Percentiles rank a stretch among this genome's conserved stretches.
These are phyloP conservation scores for Cornus florida DNA, from an alignment of 148 eudicot species.

Conservation along the genomic window DNA sequence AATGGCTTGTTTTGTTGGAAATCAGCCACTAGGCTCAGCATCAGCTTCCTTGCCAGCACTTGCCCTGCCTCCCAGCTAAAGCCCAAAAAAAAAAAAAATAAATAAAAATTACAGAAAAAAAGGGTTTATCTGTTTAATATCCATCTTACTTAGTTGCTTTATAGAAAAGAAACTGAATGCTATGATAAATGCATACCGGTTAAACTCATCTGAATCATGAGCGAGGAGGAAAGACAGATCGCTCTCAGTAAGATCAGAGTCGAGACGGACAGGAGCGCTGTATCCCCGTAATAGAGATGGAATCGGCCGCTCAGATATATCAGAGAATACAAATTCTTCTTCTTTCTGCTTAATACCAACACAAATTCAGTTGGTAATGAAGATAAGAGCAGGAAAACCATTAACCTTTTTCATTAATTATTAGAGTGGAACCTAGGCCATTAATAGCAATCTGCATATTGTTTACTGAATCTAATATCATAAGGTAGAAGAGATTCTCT, in stretches of 20 bases:
- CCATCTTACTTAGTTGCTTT: neutral
- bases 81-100: neutral
- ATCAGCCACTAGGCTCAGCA: constrained; percentile 82
- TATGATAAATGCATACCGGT: constrained; percentile 53
- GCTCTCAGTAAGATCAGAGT: constrained; percentile 77
- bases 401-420: neutral
- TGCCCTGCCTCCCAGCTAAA: constrained; percentile 98
- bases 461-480: too few relatives aligned
- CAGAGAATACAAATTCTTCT: constrained; percentile 85
- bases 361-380: constrained; percentile 3
- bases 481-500: neutral
- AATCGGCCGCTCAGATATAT: constrained; percentile 69
- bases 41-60: constrained; percentile 77
- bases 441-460: neutral
- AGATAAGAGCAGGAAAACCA: neutral
- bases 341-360: constrained; percentile 59
- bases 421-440: neutral
- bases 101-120: neutral
- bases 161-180: neutral
- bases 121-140: neutral
- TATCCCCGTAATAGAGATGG: constrained; percentile 88
- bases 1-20: constrained; percentile 80
- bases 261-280: constrained; percentile 90
- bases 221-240: constrained; percentile 95
- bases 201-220: constrained; percentile 94